A percentile compares a stretch with the other conserved stretches of the same genome.
Conservation (phyloP, 2,329 filamentous ascomycete species). For the Fonsecaea multimorphosa region DNA sequence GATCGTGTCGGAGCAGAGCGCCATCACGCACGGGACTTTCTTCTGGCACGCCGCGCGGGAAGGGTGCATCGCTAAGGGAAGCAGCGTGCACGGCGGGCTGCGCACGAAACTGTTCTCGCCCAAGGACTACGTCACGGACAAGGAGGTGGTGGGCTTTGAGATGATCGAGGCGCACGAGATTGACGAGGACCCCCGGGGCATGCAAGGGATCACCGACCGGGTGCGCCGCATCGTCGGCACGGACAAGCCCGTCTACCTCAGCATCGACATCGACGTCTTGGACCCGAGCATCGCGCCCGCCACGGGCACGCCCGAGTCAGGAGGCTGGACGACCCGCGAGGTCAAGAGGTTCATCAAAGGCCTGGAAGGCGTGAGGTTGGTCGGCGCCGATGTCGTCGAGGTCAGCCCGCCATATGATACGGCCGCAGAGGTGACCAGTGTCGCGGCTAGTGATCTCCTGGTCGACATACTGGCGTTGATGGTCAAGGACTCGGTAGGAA, state of each 20-base stretch:
- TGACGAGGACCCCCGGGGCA: slow-evolving; percentile 68
- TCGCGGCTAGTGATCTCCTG: slow-evolving; percentile 43
- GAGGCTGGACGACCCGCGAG: slow-evolving; percentile 42
- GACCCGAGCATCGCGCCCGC: slow-evolving; percentile 46
- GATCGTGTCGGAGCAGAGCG: slow-evolving; percentile 74
- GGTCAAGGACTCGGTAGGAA: slow-evolving; percentile 36
- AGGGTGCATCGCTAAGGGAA: slow-evolving; percentile 78
- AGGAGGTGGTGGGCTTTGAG: slow-evolving; percentile 78
- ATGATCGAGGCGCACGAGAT: slow-evolving; percentile 78
- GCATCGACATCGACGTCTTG: slow-evolving; percentile 46
- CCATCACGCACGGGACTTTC: slow-evolving; percentile 86
- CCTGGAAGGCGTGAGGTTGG: slow-evolving; percentile 38
- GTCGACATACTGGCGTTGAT: slow-evolving; percentile 43
- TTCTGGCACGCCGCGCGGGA: slow-evolving; percentile 83
- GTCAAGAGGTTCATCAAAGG: slow-evolving; percentile 39
- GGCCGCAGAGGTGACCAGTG: slow-evolving; percentile 41
- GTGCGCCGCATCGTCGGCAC: slow-evolving; percentile 74
- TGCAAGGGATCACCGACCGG: slow-evolving; percentile 76
- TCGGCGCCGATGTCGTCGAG: slow-evolving; percentile 42
- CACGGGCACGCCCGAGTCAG: slow-evolving; percentile 42
- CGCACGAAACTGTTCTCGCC: slow-evolving; percentile 79
- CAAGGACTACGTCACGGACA: slow-evolving; percentile 82
- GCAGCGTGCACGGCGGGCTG: slow-evolving; percentile 86
- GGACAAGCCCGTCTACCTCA: slow-evolving; percentile 52
- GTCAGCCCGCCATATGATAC: slow-evolving; percentile 40